Evolutionary conservation across 2,329 filamentous ascomycete species (phyloP), one percentile per base, ranked within the genome.

Genomic region (Xylaria multiplex): DNA sequence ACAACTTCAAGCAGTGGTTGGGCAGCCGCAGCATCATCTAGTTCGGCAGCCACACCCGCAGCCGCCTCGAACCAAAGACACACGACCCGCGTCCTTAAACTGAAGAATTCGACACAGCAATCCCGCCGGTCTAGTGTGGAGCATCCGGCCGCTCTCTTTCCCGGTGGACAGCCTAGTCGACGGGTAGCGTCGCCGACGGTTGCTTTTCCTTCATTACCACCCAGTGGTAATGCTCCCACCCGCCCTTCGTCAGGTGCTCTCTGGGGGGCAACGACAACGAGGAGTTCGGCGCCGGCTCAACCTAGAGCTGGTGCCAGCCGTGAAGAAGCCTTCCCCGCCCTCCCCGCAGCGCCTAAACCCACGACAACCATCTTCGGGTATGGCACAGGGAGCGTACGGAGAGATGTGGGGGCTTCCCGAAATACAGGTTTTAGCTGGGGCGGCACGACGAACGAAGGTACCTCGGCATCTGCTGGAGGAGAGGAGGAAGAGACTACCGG

Each of bases 261-360:
- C n/a, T 77, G 74, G 75, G 68, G 67, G 6, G 40, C 56, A 13
- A 67, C 64, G 14, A 67, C 62, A 6, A 62, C 68, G n/a, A 61
- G 62, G 3, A 45, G 62, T 30, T 57, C 61, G 59, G 27, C 67
- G 11, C 64, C 70, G 22, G 32, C 67, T 14, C 70, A 64, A 53
- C 16, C 66, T 3, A n/a, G 59, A 8, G 69, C 72, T 27, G 64
- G 71, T n/a, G 63, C 66, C 30, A 75, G 74, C 35, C 79, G 77
- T 53, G 79, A 80, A 50, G 90, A 94, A 68, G 88, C 89, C 0
- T 97, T 97, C 79, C 95, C 94, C 0, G 90, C 93, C 1, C 84
- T 97, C 0, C 94, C 94, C 0, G 84, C 89, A 0, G 93, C 93
- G 1, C 86, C 91, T 0, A 97, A 90, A 73, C 86, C 86, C 2